Conservation (phyloP, 306 rosid species). For the Arachis hypogaea region DNA sequence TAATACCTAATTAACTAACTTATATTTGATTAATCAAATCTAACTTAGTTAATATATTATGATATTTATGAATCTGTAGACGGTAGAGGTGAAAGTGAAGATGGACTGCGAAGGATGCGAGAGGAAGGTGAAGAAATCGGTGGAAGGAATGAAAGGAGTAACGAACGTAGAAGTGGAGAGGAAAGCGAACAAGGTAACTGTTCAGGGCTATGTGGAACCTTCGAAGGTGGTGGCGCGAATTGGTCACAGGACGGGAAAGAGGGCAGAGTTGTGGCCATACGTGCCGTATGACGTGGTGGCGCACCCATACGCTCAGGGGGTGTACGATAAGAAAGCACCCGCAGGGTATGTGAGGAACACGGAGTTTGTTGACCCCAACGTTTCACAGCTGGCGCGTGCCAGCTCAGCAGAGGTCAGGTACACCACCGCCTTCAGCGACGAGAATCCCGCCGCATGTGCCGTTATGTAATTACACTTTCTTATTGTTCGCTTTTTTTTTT, state of each 20-base stretch:
- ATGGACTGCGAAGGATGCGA: conserved; percentile 94
- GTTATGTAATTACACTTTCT: conserved; percentile 50
- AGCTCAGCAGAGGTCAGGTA: conserved; percentile 78
- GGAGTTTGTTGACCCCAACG: conserved; percentile 42
- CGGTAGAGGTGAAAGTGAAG: conserved; percentile 86
- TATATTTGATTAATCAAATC: no score
- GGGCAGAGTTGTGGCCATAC: conserved; percentile 84
- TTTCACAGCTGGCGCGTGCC: conserved; percentile 66
- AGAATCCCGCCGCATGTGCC: conserved; percentile 68
- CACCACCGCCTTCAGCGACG: conserved; percentile 90
- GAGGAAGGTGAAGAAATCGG: conserved; percentile 66
- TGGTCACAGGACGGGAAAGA: conserved; percentile 81
- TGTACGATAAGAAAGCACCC: conserved; percentile 81
- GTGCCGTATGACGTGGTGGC: conserved; percentile 80
- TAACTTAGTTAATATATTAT: background rate
- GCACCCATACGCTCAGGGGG: conserved; percentile 75
- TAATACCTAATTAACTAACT: background rate
- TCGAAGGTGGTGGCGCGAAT: conserved; percentile 66
- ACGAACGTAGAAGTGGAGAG: conserved; percentile 63
- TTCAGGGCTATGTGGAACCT: conserved; percentile 69
- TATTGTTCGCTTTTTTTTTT: background rate
- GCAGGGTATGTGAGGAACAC: conserved; percentile 70
- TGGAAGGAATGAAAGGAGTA: conserved; percentile 89
- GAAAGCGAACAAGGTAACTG: conserved; percentile 72
- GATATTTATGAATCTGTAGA: conserved; percentile 36